Base-by-base conservation (phyloP, 805 yeast genomes). In the Teunomyces barrocoloradensis region DNA sequence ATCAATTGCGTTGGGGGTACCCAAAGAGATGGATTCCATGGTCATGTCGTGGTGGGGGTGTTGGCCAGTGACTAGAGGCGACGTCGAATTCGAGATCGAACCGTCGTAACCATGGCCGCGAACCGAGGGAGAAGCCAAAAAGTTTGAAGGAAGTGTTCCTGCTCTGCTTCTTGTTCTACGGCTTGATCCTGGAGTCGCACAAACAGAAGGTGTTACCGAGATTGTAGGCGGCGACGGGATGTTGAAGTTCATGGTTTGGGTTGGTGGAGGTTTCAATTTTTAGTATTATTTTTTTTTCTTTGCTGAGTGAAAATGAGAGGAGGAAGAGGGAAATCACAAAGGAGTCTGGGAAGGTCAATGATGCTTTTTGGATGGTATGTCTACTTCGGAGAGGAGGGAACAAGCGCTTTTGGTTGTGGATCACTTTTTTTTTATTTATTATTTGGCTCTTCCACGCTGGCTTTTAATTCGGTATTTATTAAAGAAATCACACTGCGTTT, bases 111-210 rank as follows among this genome's bases (percentile, higher is more conserved):
- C 40, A 37, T 37, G 20, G 18, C 18, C 15, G 7, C 25, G 40
- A 23, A 13, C 40, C 11, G 46, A 42, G 15, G 44, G 46, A 34
- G 48, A 45, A 32, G 56, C 54, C 42, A 61, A 48, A 48, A 83
- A 74, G 42, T 84, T 68, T 17, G 90, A 82, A 6, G 94, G 92
- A 42, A 87, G 68, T 11, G 95, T 87, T 2, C 94, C 94, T 2
- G 94, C 87, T 53, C 95, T 75, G 39, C 86, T 81, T 51, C 94
- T 75, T 73, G 55, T 73, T 54, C 48, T 68, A 17, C 40, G 43
- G 6, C 32, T 15, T 27, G 34, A 17, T 11, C 23, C 43, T 15
- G 43, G 34, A 3, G 43, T 57, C 50, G 27, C 48, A 54, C 32
- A 63, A 63, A 38, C 49, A 12, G 66, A 60, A 12, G 67, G 62